phyloP scores from a whole-genome alignment of 352 stramenopile genomes.

The Phytophthora uliginosa region DNA sequence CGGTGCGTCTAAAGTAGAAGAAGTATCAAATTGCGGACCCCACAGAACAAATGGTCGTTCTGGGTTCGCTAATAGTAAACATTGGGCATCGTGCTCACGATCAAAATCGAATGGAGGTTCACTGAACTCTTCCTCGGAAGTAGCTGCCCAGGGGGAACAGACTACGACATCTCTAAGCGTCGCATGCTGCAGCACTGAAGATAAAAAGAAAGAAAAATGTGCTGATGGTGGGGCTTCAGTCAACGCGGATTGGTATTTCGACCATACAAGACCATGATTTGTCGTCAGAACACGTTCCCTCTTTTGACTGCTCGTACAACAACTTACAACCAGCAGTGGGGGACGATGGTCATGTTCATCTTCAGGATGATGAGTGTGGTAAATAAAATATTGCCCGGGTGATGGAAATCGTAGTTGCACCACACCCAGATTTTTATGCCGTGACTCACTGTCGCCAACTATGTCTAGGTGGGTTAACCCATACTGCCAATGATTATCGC shows the following conservation, averaged over 20 bases:
- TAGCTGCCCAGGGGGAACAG: slow-evolving; percentile 28
- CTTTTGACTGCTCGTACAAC: slow-evolving; percentile 18
- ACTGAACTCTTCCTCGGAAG: slow-evolving; percentile 5
- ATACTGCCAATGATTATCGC: slow-evolving; percentile 18
- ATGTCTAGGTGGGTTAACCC: slow-evolving; percentile 25
- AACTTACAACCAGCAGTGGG: slow-evolving; percentile 20
- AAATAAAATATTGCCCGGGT: slow-evolving; percentile 30
- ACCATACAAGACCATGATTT: slow-evolving; percentile 17
- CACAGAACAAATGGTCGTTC: slow-evolving; percentile 30
- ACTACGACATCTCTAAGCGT: slow-evolving; percentile 18
- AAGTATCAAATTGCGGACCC: slow-evolving; percentile 11
- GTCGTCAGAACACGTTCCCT: slow-evolving; percentile 15
- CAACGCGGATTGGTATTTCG: slow-evolving; percentile 25
- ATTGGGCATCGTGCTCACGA: slow-evolving; percentile 20
- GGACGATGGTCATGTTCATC: slow-evolving; percentile 1
- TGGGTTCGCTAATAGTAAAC: slow-evolving; percentile 10
- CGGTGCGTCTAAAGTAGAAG: neutral
- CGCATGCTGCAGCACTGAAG: slow-evolving; percentile 22
- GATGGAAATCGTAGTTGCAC: slow-evolving; percentile 22
- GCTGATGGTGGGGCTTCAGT: slow-evolving; percentile 3
- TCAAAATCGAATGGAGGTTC: slow-evolving; percentile 35
- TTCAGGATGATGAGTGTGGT: slow-evolving; percentile 5
- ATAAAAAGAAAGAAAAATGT: slow-evolving; percentile 37
- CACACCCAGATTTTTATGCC: slow-evolving; percentile 13
- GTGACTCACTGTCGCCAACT: neutral